Base-by-base conservation (phyloP, 177 flowering plant genomes). In the Vitis hybrid region DNA sequence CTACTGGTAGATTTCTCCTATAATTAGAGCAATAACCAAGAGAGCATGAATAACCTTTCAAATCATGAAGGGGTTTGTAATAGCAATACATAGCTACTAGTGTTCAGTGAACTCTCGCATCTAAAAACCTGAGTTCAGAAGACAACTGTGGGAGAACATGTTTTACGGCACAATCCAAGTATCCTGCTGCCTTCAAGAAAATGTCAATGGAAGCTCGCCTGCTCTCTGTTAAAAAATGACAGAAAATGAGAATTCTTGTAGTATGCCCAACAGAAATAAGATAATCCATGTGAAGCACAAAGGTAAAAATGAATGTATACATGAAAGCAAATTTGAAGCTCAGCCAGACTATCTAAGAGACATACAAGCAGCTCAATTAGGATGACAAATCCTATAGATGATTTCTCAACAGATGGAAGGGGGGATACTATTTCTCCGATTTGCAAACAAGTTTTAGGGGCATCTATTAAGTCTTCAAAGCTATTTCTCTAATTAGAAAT, bases 141-240 rank as follows among this genome's bases (percentile, higher is more conserved):
- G 99, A 89, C 63, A 95, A 60, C 66, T 86, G 91, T 10, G 98
- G 99, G 50, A 90, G 88, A 74, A 95, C 90, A 68, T 93, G 88
- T 52, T 78, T 81, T 38, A 93, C 85, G 73, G 96, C 96, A 82
- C 86, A 95, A 70, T 93, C 97, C 70, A 95, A 81, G 82, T 87
- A 95, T 77, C 99, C 99, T 11, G 97, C 96, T 47, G 91, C 98
- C 83, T 87, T 93, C 69, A 95, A 72, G 79, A 95, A 89, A 73
- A 90, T 69, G 70, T 95, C 99, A 76, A 95, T 71, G 22, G 95
- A 84, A 53, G 89, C 82, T 61, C 89, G 75, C 73, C 86, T 90
- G 85, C 85, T 88, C 76, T 92, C 99, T 95, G 83, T 49, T 12
- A 54, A 17, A 51, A 49, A 74, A 64, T 6, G 15, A 58, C 20